Base-by-base conservation (phyloP, 257 asterid species). In the Catharanthus roseus region DNA sequence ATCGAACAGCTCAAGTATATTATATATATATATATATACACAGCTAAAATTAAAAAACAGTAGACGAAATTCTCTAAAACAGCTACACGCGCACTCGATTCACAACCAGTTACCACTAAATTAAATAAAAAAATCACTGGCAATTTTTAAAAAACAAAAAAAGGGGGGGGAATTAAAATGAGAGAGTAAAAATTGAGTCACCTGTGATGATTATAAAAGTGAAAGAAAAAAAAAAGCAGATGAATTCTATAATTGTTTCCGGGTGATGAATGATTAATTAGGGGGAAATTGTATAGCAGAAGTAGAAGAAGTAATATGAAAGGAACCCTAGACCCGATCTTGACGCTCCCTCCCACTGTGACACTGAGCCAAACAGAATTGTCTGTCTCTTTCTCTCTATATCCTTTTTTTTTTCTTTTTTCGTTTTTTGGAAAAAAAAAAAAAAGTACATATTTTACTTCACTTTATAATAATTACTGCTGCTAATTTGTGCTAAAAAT, bases 261-360 rank as follows among this genome's bases (percentile, higher is more conserved):
- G 18, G 26, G 19, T 4, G 1, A 29, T 6, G 44, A 5, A 31
- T 16, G 65, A 60, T 58, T n/a, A n/a, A 24, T 7, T 4, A 58
- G 5, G 21, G 31, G 21, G 9, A 13, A 8, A 1, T 7, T 3
- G 0, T n/a, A n/a, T n/a, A n/a, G 63, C 28, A 31, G 42, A 29
- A 31, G 65, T 24, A 16, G 7, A 57, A 60, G 34, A 60, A 34
- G 65, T 60, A 60, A 0, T 26, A 31, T 29, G 23, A 60, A 33
- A 69, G 73, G 44, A 74, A 73, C 71, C 67, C 72, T 73, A 73
- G 72, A 54, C 45, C 60, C 49, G 77, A 74, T 74, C 57, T 74
- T 55, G 66, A 74, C 66, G 66, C 39, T 57, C 64, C 28, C 64
- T 28, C 57, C 61, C 42, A 36, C 67, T 53, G 66, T 56, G 50